Evolutionary conservation across 2,329 filamentous ascomycete species (phyloP).

Genomic region (Parafenestella ontariensis): DNA sequence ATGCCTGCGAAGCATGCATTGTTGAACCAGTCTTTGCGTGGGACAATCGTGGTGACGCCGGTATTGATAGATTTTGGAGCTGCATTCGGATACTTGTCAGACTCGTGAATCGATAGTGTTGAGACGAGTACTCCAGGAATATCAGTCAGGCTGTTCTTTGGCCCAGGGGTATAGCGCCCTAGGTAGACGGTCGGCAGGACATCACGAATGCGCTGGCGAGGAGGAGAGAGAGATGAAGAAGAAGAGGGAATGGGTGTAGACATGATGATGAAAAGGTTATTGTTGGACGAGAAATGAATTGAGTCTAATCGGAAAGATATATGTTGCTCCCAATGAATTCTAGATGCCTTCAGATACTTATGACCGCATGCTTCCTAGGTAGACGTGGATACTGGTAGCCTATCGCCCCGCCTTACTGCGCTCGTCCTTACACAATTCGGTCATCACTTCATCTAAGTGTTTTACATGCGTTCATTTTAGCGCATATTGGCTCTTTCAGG

Average conservation of each 20-base stretch:
- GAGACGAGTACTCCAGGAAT: constrained; percentile 53
- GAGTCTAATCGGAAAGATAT: neutral
- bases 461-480: neutral
- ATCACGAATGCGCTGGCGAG: constrained; percentile 47
- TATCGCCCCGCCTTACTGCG: neutral
- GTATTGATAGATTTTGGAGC: constrained; percentile 47
- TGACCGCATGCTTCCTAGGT: neutral
- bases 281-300: neutral
- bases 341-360: neutral
- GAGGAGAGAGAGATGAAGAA: constrained; percentile 3
- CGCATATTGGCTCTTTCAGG: neutral
- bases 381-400: neutral
- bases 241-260: too few relatives aligned
- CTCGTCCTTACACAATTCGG: neutral
- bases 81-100: constrained; percentile 35
- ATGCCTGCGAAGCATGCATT: constrained; percentile 52
- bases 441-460: neutral
- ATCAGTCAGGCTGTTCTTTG: constrained; percentile 55
- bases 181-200: constrained; percentile 48
- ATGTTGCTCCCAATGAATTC: neutral
- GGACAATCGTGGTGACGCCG: constrained; percentile 54
- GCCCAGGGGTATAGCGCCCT: constrained; percentile 48
- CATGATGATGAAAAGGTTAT: constrained; percentile 10
- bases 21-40: constrained; percentile 51
- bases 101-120: constrained; percentile 49